Evolutionary conservation across 257 asterid genomes (phyloP).

Genomic region (Gentiana straminea): DNA sequence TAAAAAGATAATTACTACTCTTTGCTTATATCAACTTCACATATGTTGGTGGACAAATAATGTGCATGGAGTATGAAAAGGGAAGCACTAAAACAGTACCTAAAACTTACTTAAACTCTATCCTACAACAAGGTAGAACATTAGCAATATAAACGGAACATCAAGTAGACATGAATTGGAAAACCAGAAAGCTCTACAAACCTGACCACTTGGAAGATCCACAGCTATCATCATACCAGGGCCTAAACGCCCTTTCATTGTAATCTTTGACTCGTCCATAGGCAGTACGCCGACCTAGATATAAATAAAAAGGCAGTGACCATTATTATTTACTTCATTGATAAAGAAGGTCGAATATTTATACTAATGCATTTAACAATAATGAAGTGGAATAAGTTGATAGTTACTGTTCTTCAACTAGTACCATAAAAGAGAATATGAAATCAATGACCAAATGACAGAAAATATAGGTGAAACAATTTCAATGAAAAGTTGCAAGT

Average conservation of each 20-base stretch:
- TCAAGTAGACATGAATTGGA: no score
- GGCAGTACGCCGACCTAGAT: slow-evolving; percentile 93
- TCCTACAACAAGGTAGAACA: no score
- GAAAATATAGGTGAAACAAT: no score
- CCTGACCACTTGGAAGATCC: slow-evolving; percentile 87
- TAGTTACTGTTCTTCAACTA: no score
- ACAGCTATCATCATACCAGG: slow-evolving; percentile 99
- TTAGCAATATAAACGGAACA: no score
- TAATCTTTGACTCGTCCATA: slow-evolving; percentile 77
- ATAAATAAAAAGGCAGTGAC: slow-evolving; percentile 12
- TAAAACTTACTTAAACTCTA: no score
- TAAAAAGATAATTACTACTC: no score
- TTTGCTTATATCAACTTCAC: no score
- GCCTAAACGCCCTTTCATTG: slow-evolving; percentile 97
- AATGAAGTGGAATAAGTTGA: background rate
- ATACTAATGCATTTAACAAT: background rate
- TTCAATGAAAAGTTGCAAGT: no score
- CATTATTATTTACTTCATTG: background rate
- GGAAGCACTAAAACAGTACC: background rate
- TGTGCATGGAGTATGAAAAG: background rate
- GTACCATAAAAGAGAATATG: no score
- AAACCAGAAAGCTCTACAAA: slow-evolving; percentile 15
- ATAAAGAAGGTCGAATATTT: background rate
- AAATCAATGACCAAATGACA: no score
- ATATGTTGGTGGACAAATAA: background rate